These are phyloP conservation scores for Ocimum tenuiflorum DNA, from an alignment of 257 asterid genomes.

Conservation along the genomic window DNA sequence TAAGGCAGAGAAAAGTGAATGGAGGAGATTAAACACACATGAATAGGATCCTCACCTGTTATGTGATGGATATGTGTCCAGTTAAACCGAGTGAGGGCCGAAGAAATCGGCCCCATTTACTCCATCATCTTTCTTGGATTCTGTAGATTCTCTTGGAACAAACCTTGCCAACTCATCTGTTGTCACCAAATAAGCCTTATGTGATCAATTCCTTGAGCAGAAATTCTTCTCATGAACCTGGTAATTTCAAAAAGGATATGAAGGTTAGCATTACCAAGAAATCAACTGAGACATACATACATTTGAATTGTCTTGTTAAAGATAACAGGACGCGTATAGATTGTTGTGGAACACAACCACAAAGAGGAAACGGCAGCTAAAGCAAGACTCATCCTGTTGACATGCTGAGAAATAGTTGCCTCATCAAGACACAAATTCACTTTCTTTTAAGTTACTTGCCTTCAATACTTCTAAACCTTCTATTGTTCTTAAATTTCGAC, in stretches of 20 bases:
- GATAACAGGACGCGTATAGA: too few species aligned
- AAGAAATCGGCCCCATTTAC: slow-evolving; percentile 93
- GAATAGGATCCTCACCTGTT: too few species aligned
- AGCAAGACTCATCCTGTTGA: neutral
- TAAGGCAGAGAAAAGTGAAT: neutral
- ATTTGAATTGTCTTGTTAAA: too few species aligned
- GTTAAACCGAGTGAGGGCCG: slow-evolving; percentile 20
- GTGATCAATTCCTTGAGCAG: slow-evolving; percentile 63
- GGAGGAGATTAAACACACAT: neutral
- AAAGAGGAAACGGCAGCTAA: neutral
- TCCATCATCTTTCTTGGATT: slow-evolving; percentile 67
- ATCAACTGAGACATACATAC: too few species aligned
- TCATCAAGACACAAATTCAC: too few species aligned
- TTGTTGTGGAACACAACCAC: too few species aligned
- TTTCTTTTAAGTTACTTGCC: too few species aligned
- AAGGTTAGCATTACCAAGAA: neutral
- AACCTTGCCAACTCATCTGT: slow-evolving; percentile 75
- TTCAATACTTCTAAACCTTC: neutral
- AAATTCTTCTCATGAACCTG: slow-evolving; percentile 96
- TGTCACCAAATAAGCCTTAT: slow-evolving; percentile 64
- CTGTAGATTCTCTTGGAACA: slow-evolving; percentile 92
- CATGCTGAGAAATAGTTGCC: neutral
- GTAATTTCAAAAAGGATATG: neutral
- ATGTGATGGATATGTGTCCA: neutral
- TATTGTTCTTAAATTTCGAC: neutral